Conservation (phyloP, 176 grass and related monocot species). For the Ampelocalamus luodianensis region DNA sequence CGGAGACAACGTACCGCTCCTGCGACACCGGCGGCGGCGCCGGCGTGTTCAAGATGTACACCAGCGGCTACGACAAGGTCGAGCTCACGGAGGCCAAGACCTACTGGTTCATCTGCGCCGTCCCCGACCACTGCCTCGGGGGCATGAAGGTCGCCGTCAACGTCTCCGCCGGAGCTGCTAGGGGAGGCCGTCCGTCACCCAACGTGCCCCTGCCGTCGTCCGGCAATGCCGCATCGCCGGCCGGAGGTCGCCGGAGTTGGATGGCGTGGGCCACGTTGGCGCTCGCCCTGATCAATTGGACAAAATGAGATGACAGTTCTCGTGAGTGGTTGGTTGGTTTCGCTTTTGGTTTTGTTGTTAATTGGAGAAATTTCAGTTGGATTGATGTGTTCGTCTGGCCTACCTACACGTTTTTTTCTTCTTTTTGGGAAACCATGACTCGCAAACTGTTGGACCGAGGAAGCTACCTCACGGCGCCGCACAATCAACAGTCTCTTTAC, state of each 20-base stretch:
- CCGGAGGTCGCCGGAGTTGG: neutral
- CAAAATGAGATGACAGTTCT: no score
- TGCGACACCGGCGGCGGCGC: constrained; percentile 27
- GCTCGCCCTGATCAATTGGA: constrained; percentile 15
- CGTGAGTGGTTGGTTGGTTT: neutral
- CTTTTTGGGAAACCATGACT: no score
- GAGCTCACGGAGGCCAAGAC: constrained; percentile 33
- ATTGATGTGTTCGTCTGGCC: no score
- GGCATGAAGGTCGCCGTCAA: constrained; percentile 58
- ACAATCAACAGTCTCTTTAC: no score
- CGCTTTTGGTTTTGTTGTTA: neutral
- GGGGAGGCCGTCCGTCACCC: neutral
- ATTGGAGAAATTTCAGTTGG: neutral
- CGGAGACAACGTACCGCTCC: constrained; percentile 43
- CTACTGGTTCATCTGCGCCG: constrained; percentile 67
- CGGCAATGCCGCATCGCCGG: neutral
- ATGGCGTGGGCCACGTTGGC: neutral
- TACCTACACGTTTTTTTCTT: no score
- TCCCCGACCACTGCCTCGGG: constrained; percentile 49
- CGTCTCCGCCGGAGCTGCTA: neutral
- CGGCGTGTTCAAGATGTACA: constrained; percentile 41
- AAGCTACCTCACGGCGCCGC: no score
- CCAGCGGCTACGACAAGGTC: constrained; percentile 52
- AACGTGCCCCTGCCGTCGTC: neutral
- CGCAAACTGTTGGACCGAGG: no score